A percentile compares a stretch with the other conserved stretches of the same genome.
Conservation (phyloP, 2,329 filamentous ascomycete genomes). For the Phaeomoniella chlamydospora region DNA sequence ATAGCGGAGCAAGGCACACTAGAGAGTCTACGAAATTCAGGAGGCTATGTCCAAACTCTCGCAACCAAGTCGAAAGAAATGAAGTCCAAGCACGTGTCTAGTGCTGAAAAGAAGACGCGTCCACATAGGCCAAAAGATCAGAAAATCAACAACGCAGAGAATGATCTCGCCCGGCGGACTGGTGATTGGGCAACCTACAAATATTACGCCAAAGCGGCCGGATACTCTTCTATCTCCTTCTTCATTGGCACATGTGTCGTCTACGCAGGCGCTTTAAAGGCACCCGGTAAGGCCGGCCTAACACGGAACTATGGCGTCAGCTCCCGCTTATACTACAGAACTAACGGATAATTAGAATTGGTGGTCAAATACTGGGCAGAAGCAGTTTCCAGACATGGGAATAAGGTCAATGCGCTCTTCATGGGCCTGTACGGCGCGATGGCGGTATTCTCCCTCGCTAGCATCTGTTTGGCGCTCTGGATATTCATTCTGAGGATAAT, state of each 20-base stretch:
- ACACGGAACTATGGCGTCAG: background rate
- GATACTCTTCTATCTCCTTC: constrained; percentile 10
- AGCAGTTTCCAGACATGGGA: background rate
- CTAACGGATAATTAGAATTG: background rate
- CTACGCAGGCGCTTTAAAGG: background rate
- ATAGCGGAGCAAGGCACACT: constrained; percentile 27
- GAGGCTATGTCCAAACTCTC: constrained; percentile 27
- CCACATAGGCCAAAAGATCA: constrained; percentile 6
- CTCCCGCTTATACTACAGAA: background rate
- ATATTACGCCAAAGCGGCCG: constrained; percentile 15
- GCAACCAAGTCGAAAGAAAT: constrained; percentile 7
- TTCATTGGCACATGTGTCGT: constrained; percentile 2
- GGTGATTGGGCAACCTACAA: constrained; percentile 20
- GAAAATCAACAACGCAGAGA: constrained; percentile 4
- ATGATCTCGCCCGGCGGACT: constrained; percentile 11
- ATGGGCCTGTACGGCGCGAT: constrained; percentile 1
- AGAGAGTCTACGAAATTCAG: constrained; percentile 17
- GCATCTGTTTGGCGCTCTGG: background rate
- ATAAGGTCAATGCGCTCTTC: background rate
- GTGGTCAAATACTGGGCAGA: constrained; percentile 1
- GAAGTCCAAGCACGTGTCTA: constrained; percentile 15
- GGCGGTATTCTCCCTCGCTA: background rate
- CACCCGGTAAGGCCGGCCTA: background rate
- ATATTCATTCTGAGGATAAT: background rate
- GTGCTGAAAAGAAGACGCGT: constrained; percentile 6